These are phyloP conservation scores for Lepidium didymum DNA, from an alignment of 345 rosid species.

Conservation along the genomic window DNA sequence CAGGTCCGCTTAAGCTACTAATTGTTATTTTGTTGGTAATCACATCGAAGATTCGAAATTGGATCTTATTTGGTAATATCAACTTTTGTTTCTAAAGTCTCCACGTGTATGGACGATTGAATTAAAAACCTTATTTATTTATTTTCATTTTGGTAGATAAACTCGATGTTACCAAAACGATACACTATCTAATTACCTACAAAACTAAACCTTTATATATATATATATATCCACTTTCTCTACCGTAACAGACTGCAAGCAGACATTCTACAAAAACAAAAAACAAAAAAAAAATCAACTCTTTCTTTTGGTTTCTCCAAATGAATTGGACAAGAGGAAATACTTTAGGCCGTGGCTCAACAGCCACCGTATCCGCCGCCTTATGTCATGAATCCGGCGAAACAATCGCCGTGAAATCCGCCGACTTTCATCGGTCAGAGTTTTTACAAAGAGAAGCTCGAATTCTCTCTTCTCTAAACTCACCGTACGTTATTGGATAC, in stretches of 20 bases:
- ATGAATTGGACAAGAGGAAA: conserved; percentile 72
- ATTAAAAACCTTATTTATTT: background rate
- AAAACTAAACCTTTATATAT: conserved; percentile 5
- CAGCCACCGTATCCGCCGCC: conserved; percentile 64
- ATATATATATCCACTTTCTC: background rate
- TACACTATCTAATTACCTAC: conserved; percentile 19
- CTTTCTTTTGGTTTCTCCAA: background rate
- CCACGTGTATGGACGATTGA: conserved; percentile 15
- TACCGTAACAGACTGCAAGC: conserved; percentile 6
- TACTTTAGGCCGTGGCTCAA: conserved; percentile 59
- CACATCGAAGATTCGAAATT: conserved; percentile 1
- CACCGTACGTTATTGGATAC: conserved; percentile 49
- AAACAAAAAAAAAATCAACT: background rate
- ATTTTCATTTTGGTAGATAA: conserved; percentile 14
- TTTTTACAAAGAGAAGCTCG: conserved; percentile 48
- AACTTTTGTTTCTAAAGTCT: background rate
- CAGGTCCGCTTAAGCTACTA: too few species aligned
- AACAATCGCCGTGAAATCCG: conserved; percentile 59
- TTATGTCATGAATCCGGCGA: conserved; percentile 33
- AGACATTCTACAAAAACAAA: background rate
- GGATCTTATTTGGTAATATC: conserved; percentile 21
- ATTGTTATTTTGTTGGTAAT: conserved; percentile 1
- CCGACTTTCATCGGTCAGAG: conserved; percentile 33
- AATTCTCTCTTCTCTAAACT: conserved; percentile 40
- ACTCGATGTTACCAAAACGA: conserved; percentile 33